Base-by-base conservation (phyloP, 1,284 basidiomycete species). In the Tilletia walkeri region DNA sequence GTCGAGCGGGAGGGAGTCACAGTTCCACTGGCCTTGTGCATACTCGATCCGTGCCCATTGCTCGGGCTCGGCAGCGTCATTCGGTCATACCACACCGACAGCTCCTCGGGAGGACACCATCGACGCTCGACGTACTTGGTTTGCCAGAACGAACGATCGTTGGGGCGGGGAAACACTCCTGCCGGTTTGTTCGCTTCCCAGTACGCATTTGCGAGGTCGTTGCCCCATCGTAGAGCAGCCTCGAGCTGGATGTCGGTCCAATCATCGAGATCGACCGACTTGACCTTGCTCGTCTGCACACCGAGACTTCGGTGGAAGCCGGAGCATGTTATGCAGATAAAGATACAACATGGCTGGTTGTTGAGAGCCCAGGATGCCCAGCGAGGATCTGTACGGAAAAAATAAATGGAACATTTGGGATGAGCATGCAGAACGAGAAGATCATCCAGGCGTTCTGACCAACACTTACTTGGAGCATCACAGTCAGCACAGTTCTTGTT, bases 311-410 rank as follows among this genome's bases (percentile, higher is more conserved):
- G 84, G 74, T 88, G 87, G 0, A 86, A 70, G 0, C 87, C 87
- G 34, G 84, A 84, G 73, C 87, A 88, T 16, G 85, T 79, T 56
- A 87, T 87, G 77, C 87, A 87, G 63, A 87, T 77, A 70, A 87
- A 87, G 71, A 87, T 82, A 71, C 77, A 79, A 65, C 78, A 76
- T 1, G 78, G 70, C 70, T 75, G 70, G 18, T 69, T 70, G 49
- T 85, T 85, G 70, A 87, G 70, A 24, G 74, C 78, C 80, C 80
- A 84, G 2, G 82, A 83, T 4, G 84, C 82, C 84, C 84, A 85
- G 7, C 77, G 84, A 1, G 87, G 86, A 18, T 81, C 78, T 16
- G 45, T 12, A 18, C 5, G 65, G 16, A 53, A 41, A 41, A 3
- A 38, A 49, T 2, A 56, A 6, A 56, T 4, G 30, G 47, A 36